Conservation (phyloP, 2,329 filamentous ascomycete species). For the Massarina eburnea region DNA sequence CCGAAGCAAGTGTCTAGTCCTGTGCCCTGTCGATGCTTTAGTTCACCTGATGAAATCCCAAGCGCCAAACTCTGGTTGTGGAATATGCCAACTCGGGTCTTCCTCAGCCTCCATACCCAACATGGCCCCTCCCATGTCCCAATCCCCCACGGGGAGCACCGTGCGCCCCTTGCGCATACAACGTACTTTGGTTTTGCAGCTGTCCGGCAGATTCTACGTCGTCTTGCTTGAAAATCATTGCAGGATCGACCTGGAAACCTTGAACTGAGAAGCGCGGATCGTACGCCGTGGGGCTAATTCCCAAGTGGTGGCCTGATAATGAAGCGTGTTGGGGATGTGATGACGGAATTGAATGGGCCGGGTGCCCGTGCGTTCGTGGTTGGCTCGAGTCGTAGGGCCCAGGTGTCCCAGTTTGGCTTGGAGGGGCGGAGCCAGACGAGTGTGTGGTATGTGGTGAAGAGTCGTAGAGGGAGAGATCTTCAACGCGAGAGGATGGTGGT, state of each 20-base stretch:
- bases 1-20: background rate
- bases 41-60: conserved; percentile 2
- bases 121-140: conserved; percentile 13
- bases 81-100: background rate
- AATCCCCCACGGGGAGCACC: conserved; percentile 11
- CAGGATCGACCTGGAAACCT: conserved; percentile 37
- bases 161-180: conserved; percentile 12
- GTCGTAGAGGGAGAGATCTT: conserved; percentile 39
- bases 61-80: conserved; percentile 1
- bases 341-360: conserved; percentile 27
- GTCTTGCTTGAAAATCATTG: conserved; percentile 38
- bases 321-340: conserved; percentile 30
- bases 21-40: conserved; percentile 3
- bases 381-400: conserved; percentile 33
- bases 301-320: conserved; percentile 35
- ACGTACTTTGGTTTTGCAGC: conserved; percentile 11
- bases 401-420: conserved; percentile 37
- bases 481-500: conserved; percentile 34
- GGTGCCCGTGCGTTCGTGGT: conserved; percentile 20
- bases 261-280: conserved; percentile 36
- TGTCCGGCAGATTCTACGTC: conserved; percentile 13
- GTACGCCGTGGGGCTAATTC: conserved; percentile 31
- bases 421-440: conserved; percentile 33
- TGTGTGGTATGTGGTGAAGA: conserved; percentile 33
- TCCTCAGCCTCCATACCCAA: conserved; percentile 19